phyloP scores from a whole-genome alignment of 345 rosid species.

The Ceriops tagal region DNA sequence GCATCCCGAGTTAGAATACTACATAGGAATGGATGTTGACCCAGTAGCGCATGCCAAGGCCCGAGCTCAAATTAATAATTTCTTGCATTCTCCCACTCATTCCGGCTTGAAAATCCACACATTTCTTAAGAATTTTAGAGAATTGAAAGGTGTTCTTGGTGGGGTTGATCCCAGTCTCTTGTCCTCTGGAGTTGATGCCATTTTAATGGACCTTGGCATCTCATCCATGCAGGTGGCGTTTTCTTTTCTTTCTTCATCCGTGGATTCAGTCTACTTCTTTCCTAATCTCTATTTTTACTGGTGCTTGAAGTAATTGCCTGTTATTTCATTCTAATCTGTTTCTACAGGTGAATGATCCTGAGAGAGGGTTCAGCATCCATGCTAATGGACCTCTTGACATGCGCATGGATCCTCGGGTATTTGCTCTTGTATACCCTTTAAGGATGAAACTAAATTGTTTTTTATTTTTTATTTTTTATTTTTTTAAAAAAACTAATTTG shows the following conservation, averaged over 20 bases:
- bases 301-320: neutral
- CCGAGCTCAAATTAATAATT: conserved; percentile 39
- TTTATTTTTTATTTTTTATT: too few relatives aligned
- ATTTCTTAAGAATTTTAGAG: conserved; percentile 55
- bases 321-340: neutral
- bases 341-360: conserved; percentile 78
- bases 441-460: neutral
- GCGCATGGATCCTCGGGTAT: conserved; percentile 95
- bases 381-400: conserved; percentile 91
- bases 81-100: conserved; percentile 31
- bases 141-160: conserved; percentile 45
- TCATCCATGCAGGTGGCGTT: conserved; percentile 90
- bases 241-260: neutral
- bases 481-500: too few relatives aligned
- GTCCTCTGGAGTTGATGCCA: conserved; percentile 65
- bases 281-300: neutral
- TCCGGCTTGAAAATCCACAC: conserved; percentile 44
- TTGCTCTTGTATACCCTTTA: neutral
- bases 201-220: conserved; percentile 95
- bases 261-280: neutral
- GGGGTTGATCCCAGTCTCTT: conserved; percentile 42
- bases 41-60: conserved; percentile 68
- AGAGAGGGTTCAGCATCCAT: conserved; percentile 83
- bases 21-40: conserved; percentile 90
- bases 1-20: conserved; percentile 60